These are phyloP conservation scores for Dioscorea zingiberensis DNA, from an alignment of 106 monocot genomes.

Conservation along the genomic window DNA sequence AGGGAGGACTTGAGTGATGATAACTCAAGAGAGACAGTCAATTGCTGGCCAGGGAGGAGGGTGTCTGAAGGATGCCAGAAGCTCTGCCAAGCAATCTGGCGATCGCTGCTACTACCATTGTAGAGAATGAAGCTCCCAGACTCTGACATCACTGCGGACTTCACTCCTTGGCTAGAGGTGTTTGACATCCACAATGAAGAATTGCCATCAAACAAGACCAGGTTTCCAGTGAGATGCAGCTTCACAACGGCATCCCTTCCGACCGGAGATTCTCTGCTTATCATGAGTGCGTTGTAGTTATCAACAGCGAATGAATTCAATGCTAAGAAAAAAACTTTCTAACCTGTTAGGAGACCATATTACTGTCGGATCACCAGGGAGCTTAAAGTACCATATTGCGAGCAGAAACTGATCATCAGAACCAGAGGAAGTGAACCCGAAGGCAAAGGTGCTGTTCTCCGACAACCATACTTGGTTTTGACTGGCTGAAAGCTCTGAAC, in stretches of 20 bases:
- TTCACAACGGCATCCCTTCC: slow-evolving; percentile 14
- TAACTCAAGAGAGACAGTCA: slow-evolving; percentile 22
- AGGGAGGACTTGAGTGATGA: slow-evolving; percentile 13
- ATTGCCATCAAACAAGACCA: slow-evolving; percentile 14
- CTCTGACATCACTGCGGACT: slow-evolving; percentile 21
- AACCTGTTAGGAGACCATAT: slow-evolving; percentile 35
- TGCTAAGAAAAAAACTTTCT: too few relatives aligned
- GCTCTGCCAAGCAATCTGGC: slow-evolving; percentile 28
- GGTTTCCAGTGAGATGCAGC: slow-evolving; percentile 17
- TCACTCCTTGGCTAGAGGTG: slow-evolving; percentile 6
- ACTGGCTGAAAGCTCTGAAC: slow-evolving; percentile 14
- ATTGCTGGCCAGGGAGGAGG: slow-evolving; percentile 32
- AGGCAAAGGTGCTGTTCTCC: slow-evolving; percentile 20
- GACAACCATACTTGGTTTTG: slow-evolving; percentile 22
- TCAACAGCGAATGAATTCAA: too few relatives aligned
- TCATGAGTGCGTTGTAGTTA: not conserved
- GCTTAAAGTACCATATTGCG: slow-evolving; percentile 25
- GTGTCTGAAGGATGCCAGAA: slow-evolving; percentile 37
- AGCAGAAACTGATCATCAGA: slow-evolving; percentile 7
- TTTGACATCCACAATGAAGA: slow-evolving; percentile 23
- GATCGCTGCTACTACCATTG: not conserved
- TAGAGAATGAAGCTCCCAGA: slow-evolving; percentile 32
- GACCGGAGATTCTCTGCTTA: slow-evolving; percentile 26
- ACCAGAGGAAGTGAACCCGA: slow-evolving; percentile 17
- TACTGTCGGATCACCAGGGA: slow-evolving; percentile 13